A percentile compares a stretch with the other conserved stretches of the same genome.
phyloP scores from a whole-genome alignment of 2,329 filamentous ascomycete species.

The Fusarium nematophilum region DNA sequence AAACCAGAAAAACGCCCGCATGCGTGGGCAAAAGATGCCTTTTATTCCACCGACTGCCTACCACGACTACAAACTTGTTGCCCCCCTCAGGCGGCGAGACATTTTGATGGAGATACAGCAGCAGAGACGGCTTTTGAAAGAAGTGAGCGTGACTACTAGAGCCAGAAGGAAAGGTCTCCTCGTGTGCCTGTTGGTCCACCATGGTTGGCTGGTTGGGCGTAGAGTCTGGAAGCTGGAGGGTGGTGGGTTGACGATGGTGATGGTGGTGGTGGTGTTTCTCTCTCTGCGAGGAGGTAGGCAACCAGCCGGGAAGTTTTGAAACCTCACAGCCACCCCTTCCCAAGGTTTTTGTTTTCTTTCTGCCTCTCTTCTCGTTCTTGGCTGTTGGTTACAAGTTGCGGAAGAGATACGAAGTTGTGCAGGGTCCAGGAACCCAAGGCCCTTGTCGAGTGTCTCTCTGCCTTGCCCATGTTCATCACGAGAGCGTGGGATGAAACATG shows the following conservation, averaged over 20 bases:
- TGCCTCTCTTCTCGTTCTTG: not conserved
- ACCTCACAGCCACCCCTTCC: conserved; percentile 26
- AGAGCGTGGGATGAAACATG: not conserved
- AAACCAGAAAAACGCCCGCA: not conserved
- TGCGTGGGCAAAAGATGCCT: conserved; percentile 24
- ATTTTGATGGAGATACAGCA: conserved; percentile 8
- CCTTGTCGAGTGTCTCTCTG: conserved; percentile 5
- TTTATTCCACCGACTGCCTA: conserved; percentile 24
- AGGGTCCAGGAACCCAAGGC: conserved; percentile 5
- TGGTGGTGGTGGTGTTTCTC: conserved; percentile 27
- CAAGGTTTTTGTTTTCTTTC: conserved; percentile 14
- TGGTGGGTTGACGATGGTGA: conserved; percentile 35
- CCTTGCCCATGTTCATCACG: not conserved
- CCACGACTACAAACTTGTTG: too few species aligned
- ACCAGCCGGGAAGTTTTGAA: conserved; percentile 19
- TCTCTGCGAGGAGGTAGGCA: conserved; percentile 8
- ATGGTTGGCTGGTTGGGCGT: conserved; percentile 27
- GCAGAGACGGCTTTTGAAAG: conserved; percentile 24
- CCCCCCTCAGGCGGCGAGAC: conserved; percentile 18
- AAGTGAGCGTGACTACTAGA: conserved; percentile 31
- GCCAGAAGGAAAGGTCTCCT: conserved; percentile 22
- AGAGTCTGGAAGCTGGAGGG: conserved; percentile 17
- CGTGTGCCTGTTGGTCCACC: conserved; percentile 34
- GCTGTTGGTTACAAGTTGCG: not conserved
- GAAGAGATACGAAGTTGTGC: conserved; percentile 34